A percentile compares a stretch with the other conserved stretches of the same genome.
These are phyloP conservation scores for Cyclocybe cylindracea DNA, from an alignment of 768 basidiomycete genomes.

Conservation along the genomic window DNA sequence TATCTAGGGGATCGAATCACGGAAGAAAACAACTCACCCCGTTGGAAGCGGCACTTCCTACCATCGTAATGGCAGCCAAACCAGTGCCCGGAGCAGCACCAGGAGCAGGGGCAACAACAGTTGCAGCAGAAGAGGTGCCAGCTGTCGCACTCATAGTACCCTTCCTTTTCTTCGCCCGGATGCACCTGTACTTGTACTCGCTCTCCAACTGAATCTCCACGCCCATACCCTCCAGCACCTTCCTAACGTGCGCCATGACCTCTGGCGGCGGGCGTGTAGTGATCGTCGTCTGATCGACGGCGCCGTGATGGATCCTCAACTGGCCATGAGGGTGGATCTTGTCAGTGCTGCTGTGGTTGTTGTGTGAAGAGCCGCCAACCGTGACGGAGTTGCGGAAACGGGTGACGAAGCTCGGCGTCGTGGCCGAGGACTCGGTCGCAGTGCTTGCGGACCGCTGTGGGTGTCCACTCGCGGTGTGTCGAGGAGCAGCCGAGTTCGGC, in stretches of 20 bases:
- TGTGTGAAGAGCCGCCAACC: conserved; percentile 35
- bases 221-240: conserved; percentile 86
- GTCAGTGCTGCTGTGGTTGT: conserved; percentile 31
- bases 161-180: conserved; percentile 76
- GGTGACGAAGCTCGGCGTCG: conserved; percentile 47
- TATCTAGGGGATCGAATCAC: not conserved
- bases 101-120: conserved; percentile 38
- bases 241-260: conserved; percentile 83
- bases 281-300: conserved; percentile 87
- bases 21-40: conserved; percentile 59
- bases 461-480: conserved; percentile 28
- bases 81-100: conserved; percentile 37
- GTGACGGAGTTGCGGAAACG: conserved; percentile 54
- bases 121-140: not conserved
- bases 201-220: conserved; percentile 86
- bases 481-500: conserved; percentile 26
- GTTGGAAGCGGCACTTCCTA: conserved; percentile 82
- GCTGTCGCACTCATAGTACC: conserved; percentile 31
- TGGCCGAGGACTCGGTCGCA: conserved; percentile 39
- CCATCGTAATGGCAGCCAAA: conserved; percentile 75
- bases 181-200: conserved; percentile 88
- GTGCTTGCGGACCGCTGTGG: conserved; percentile 46
- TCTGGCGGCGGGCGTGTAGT: conserved; percentile 83
- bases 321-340: conserved; percentile 32
- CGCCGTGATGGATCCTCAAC: conserved; percentile 86